phyloP scores from a whole-genome alignment of 257 asterid species.

The Solanum pennellii region DNA sequence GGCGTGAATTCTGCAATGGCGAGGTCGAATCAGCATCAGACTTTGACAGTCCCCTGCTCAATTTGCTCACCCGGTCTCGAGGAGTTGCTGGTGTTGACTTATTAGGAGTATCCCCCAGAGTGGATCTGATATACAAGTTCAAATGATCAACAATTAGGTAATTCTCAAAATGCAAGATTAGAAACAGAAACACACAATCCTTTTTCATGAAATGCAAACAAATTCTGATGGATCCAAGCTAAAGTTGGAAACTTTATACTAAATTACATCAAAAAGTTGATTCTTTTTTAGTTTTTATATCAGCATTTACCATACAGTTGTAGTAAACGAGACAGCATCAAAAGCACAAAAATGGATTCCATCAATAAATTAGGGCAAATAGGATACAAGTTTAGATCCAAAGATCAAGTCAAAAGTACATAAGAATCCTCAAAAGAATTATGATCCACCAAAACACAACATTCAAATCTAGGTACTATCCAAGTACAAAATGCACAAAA shows the following conservation, averaged over 20 bases:
- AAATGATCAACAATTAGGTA: neutral
- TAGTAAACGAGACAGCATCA: neutral
- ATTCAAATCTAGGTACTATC: neutral
- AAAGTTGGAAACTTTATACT: neutral
- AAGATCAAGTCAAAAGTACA: neutral
- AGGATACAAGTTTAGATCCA: constrained; percentile 12
- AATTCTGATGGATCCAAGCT: neutral
- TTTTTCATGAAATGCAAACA: neutral
- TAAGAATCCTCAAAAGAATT: neutral
- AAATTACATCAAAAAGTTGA: neutral
- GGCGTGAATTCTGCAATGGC: constrained; percentile 50
- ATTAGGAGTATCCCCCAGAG: constrained; percentile 57
- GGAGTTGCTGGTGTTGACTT: constrained; percentile 54
- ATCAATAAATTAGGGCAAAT: neutral
- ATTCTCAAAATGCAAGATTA: neutral
- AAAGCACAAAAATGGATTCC: neutral
- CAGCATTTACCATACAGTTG: neutral
- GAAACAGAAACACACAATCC: neutral
- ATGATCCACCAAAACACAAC: neutral
- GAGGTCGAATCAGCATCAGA: constrained; percentile 65
- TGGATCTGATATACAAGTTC: constrained; percentile 38
- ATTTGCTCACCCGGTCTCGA: constrained; percentile 26
- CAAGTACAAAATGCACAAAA: neutral
- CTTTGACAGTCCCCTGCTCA: constrained; percentile 50
- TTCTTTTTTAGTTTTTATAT: neutral